Evolutionary conservation across 2,329 filamentous ascomycete genomes (phyloP), one percentile per base, ranked within the genome.

Genomic region (Dactylella cylindrospora): DNA sequence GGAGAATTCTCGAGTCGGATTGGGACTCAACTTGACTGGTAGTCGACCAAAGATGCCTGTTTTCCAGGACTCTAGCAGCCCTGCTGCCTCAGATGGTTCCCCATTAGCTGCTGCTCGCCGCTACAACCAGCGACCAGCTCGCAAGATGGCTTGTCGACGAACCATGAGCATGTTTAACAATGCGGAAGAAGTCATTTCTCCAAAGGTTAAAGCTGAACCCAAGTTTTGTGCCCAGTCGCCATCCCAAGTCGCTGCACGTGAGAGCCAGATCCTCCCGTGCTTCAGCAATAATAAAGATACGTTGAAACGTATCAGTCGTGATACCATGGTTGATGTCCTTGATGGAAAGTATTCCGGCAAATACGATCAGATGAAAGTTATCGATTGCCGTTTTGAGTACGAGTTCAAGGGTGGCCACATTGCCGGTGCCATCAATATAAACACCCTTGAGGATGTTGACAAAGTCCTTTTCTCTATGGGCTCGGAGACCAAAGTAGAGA

Each of bases 381-480:
- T 98, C 70, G 93, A 98, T 74, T 98, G 93, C 73, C 87, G 93
- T 15, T 98, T 98, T 72, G 93, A 98, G 78, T 98, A 98, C 73
- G 93, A 98, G 75, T 98, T 94, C 72, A 86, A 95, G 12, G 93
- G 93, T 53, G 93, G 93, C 26, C 93, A 98, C 73, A 96, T 98
- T 71, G 82, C 90, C 67, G 87, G 87, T 13, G 93, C 93, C 35
- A 79, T 95, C 75, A 98, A 98, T 77, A 93, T 90, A 77, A 97
- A 95, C 74, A 89, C 96, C 76, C 96, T 96, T 75, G 91, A 98
- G 70, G 76, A 86, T 62, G 79, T 98, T 57, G 83, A 89, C 78
- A 51, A 83, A 90, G 67, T 98, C 41, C 95, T 98, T 17, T 38
- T 61, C 33, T 53, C 55, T 7, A 28, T 43, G 33, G 44, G 40